Base-by-base conservation (phyloP, 345 rosid genomes). In the Bretschneidera sinensis region DNA sequence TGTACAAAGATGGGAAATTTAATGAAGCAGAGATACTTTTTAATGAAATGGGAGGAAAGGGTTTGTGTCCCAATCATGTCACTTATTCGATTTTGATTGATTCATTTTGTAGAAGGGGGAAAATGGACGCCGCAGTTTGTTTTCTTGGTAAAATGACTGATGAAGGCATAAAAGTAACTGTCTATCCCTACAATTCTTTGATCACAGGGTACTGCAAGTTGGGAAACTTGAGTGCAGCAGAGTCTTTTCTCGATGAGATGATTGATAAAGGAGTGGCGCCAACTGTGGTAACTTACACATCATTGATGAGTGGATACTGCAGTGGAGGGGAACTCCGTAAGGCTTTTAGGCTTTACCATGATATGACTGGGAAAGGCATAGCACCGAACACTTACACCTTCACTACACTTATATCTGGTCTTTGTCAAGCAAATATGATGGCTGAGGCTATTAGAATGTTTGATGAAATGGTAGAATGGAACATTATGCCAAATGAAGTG, bases 291-390 rank as follows among this genome's bases (percentile, higher is more conserved):
- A 84, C 92, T 17, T 94, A 94, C 57, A 84, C 96, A 23, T 71
- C 86, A 21, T 50, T 90, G 59, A 80, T 94, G 67, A 81, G 80
- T 64, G 99, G 96, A 60, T 88, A 79, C 60, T 86, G 95, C 76
- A 76, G 75, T 62, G 73, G 79, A 71, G 86, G 90, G 61, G 61
- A 83, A 25, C 21, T 78, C 60, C 67, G 75, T 0, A 67, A 80
- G 67, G 97, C 97, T 48, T 86, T 86, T 47, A 73, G 84, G 66
- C 79, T 86, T 48, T 94, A 83, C 68, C 79, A 84, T 67, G 96
- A 88, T 75, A 94, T 94, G 99, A 84, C 79, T 5, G 82, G 82
- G 50, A 90, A 89, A 68, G 90, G 85, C 49, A 82, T 88, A 53
- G 76, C 77, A 2, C 81, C 96, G 0, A 94, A 83, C 72, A 66